phyloP scores from a whole-genome alignment of 768 basidiomycete species.

The Hericium alpestre region DNA sequence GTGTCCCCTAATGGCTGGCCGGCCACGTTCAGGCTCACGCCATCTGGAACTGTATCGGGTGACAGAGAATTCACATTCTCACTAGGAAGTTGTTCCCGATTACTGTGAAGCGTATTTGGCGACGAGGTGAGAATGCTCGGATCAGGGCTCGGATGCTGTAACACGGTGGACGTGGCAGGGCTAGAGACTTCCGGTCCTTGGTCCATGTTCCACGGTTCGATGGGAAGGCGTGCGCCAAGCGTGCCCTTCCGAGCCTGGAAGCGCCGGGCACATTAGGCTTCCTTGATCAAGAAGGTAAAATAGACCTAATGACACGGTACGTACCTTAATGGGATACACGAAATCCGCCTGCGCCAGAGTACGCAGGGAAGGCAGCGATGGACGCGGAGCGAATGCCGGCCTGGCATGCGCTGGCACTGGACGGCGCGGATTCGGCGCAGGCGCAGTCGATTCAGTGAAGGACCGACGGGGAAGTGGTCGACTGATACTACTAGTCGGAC shows the following conservation, averaged over 20 bases:
- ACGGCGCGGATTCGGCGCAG: conserved; percentile 17
- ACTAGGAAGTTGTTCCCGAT: not conserved
- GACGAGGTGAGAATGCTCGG: not conserved
- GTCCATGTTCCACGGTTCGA: conserved; percentile 31
- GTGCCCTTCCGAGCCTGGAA: conserved; percentile 30
- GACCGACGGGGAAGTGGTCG: conserved; percentile 10
- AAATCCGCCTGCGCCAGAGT: conserved; percentile 27
- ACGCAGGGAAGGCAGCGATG: conserved; percentile 33
- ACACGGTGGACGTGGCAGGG: conserved; percentile 3
- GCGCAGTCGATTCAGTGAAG: conserved; percentile 22
- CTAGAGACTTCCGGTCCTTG: conserved; percentile 4
- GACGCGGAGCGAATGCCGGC: conserved; percentile 30
- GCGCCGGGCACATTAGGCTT: not conserved
- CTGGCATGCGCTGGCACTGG: conserved; percentile 30
- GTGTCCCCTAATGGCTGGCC: not conserved
- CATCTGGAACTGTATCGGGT: not conserved
- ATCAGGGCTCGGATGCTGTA: conserved; percentile 1
- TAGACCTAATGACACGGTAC: not conserved
- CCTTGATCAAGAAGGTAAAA: not conserved
- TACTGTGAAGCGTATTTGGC: not conserved
- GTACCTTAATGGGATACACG: conserved; percentile 28
- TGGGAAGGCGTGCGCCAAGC: conserved; percentile 31
- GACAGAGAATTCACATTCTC: not conserved
- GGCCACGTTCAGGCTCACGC: not conserved
- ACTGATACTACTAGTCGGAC: conserved; percentile 5